A percentile compares a stretch with the other conserved stretches of the same genome.
Evolutionary conservation across 2,329 filamentous ascomycete species (phyloP).

Genomic region (Periconia sp.): DNA sequence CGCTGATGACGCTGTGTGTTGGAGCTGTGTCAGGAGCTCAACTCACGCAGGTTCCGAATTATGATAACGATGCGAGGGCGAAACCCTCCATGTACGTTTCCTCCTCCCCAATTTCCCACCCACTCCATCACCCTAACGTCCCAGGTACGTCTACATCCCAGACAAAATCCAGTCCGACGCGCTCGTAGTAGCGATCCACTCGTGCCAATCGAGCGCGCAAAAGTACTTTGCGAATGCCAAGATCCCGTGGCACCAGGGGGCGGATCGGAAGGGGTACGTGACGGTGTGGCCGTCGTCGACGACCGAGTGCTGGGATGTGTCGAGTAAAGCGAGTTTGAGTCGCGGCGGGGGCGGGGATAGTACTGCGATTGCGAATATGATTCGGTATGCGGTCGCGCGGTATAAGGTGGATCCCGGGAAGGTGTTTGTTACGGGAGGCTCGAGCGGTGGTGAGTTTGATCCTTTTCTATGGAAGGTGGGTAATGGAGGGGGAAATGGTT

Average conservation of each 20-base stretch:
- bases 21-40: slow-evolving; percentile 10
- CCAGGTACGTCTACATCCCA: slow-evolving; percentile 34
- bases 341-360: slow-evolving; percentile 61
- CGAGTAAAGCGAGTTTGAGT: slow-evolving; percentile 54
- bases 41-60: slow-evolving; percentile 29
- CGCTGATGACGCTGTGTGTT: no score
- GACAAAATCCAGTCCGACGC: slow-evolving; percentile 28
- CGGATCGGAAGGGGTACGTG: slow-evolving; percentile 32
- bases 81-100: slow-evolving; percentile 31
- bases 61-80: slow-evolving; percentile 25
- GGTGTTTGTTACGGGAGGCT: slow-evolving; percentile 59
- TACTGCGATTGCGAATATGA: slow-evolving; percentile 61
- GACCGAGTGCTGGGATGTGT: slow-evolving; percentile 60
- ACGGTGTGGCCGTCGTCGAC: slow-evolving; percentile 34
- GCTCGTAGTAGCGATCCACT: slow-evolving; percentile 33
- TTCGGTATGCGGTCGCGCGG: slow-evolving; percentile 55
- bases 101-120: neutral
- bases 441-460: slow-evolving; percentile 44
- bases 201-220: slow-evolving; percentile 32
- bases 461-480: neutral
- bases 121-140: neutral
- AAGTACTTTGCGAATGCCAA: slow-evolving; percentile 31
- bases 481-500: no score
- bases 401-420: slow-evolving; percentile 55
- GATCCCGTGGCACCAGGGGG: slow-evolving; percentile 35